Evolutionary conservation across 2,329 filamentous ascomycete species (phyloP), one percentile per base, ranked within the genome.

Genomic region (Beauveria pseudobassiana): DNA sequence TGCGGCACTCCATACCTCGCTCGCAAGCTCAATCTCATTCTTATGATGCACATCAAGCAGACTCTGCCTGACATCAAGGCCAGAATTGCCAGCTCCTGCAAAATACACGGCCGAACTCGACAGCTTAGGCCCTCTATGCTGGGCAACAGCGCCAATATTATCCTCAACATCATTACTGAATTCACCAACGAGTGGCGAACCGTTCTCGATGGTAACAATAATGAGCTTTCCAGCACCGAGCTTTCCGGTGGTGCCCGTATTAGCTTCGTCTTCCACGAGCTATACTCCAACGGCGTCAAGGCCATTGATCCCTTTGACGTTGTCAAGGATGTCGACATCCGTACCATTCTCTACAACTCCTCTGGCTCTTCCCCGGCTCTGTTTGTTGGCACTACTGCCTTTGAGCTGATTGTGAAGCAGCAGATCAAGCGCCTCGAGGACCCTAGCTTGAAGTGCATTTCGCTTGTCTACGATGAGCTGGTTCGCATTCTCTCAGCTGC

Each of bases 1-100:
- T 99, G 95, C 76, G 95, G 95, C 75, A 99, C 95, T 3, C 95
- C 95, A 4, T 99, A 99, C 73, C 82, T 99, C 63, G 95, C 95
- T 4, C 87, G 93, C 68, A 99, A 99, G 78, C 85, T 99, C 64
- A 99, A 99, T 77, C 82, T 99, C 70, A 98, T 99, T 72, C 84
- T 99, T 68, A 98, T 99, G 93, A 99, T 99, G 95, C 95, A 99
- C 80, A 99, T 99, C 81, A 99, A 99, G 79, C 93, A 99, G 80
- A 99, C 95, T 1, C 84, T 99, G 16, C 95, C 95, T 46, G 95
- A 99, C 73, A 99, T 99, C 81, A 99, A 99, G 80, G 91, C 90
- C 16, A 89, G 96, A 65, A 99, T 99, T 69, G 85, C 90, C n/a
- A 89, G 90, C 67, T 97, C 93, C 81, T 99, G 63, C 88, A 93